phyloP scores from a whole-genome alignment of 2,329 filamentous ascomycete genomes.

The Cadophora malorum region DNA sequence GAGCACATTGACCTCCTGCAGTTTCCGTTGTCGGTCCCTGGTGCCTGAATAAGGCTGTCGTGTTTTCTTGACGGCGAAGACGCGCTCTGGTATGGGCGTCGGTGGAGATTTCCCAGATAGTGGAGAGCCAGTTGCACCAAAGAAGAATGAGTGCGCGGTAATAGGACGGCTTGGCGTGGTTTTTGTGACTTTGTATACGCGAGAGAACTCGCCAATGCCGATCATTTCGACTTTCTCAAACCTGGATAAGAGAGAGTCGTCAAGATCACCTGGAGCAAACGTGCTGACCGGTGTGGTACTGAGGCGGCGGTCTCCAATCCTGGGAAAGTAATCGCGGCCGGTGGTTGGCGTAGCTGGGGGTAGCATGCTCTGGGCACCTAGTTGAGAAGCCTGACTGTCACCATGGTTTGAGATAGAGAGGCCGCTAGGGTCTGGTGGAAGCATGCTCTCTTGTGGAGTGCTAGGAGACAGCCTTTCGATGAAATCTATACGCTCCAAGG shows the following conservation, averaged over 20 bases:
- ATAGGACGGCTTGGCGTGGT: conserved; percentile 43
- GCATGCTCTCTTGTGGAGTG: conserved; percentile 78
- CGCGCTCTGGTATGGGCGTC: conserved; percentile 60
- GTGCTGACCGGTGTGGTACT: conserved; percentile 73
- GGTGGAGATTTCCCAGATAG: conserved; percentile 57
- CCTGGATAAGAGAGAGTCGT: conserved; percentile 73
- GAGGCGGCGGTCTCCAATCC: conserved; percentile 64
- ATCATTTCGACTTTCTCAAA: conserved; percentile 84
- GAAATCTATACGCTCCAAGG: conserved; percentile 62
- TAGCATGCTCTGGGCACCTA: conserved; percentile 51
- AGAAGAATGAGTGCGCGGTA: conserved; percentile 51
- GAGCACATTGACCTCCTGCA: conserved; percentile 83
- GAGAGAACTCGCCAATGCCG: conserved; percentile 91
- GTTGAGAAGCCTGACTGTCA: conserved; percentile 40
- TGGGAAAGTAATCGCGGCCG: conserved; percentile 59
- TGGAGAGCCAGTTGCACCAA: conserved; percentile 53
- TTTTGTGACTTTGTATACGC: conserved; percentile 81
- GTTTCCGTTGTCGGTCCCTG: conserved; percentile 81
- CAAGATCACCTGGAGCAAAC: conserved; percentile 74
- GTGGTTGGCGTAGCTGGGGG: conserved; percentile 84
- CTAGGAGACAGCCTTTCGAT: conserved; percentile 64
- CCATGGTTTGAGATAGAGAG: conserved; percentile 77
- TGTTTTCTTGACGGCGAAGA: conserved; percentile 95
- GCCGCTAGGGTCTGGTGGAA: conserved; percentile 80
- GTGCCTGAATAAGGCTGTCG: conserved; percentile 79